Base-by-base conservation (phyloP, 305 asterid genomes). In the Fraxinus albicans region DNA sequence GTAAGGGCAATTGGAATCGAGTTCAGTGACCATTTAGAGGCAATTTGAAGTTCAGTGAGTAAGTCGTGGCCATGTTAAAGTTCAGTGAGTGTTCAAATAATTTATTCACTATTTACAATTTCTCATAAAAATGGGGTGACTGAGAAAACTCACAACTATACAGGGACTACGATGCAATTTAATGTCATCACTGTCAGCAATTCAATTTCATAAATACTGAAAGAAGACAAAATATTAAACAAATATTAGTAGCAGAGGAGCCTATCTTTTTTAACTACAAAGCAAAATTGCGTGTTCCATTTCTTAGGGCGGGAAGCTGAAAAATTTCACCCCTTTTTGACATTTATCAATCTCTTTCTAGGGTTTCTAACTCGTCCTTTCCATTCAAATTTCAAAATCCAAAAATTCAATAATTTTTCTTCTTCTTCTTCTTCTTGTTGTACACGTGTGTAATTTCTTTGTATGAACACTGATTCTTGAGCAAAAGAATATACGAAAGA, bases 271-370 rank as follows among this genome's bases (percentile, higher is more conserved):
- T 69, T 13, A 42, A 69, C 23, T 69, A 29, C 74, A 63, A 7
- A 27, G 3, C 1, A 67, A 8, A 15, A 15, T 31, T 6, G 76
- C 42, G 79, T 40, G 10, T 87, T 86, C 83, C 79, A 83, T 77
- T 83, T 83, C 83, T 78, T 84, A 84, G 91, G 91, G 94, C 94
- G 94, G 94, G 94, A 91, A 91, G 85, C 84, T 88, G 90, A 86
- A 84, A 77, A 82, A 34, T 87, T 60, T 47, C 85, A 17, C 80
- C 77, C 50, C 34, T 60, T 77, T 77, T 23, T 73, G 19, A 75
- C 60, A n/a, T 77, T 15, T 44, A 44, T 77, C 77, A 44, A 25
- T 23, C 8, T 47, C 38, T 35, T 55, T 82, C 80, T 84, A 87
- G 89, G 88, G 91, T 83, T 90, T 80, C 6, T 65, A 73, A 85